Percentiles rank a stretch among this genome's conserved stretches.
phyloP scores from a whole-genome alignment of 2,329 filamentous ascomycete species.

The Colletotrichum spinosum region DNA sequence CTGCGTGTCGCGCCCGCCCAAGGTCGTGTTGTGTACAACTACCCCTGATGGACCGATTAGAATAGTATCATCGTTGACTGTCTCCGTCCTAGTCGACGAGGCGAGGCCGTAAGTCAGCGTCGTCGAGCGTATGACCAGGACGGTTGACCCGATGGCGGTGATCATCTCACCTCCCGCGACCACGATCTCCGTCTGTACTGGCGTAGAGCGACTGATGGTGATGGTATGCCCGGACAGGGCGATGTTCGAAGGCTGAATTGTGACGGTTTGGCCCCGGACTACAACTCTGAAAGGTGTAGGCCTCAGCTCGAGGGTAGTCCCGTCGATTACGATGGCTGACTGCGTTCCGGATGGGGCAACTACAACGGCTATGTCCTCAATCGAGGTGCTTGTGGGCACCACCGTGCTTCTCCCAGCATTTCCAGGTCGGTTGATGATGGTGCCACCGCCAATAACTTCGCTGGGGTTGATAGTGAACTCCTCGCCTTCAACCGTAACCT shows the following conservation, averaged over 20 bases:
- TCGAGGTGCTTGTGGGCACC: constrained; percentile 48
- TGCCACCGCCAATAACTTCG: constrained; percentile 57
- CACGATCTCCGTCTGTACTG: constrained; percentile 55
- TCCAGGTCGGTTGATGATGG: constrained; percentile 56
- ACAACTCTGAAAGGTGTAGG: constrained; percentile 49
- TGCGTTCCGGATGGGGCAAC: constrained; percentile 48
- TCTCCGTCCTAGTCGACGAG: constrained; percentile 47
- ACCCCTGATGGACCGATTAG: constrained; percentile 61
- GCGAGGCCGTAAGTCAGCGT: constrained; percentile 59
- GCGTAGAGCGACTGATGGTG: constrained; percentile 46
- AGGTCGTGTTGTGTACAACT: constrained; percentile 51
- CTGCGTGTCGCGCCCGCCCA: constrained; percentile 55
- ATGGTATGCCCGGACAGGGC: constrained; percentile 49
- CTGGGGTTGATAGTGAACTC: constrained; percentile 63
- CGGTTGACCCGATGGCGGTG: constrained; percentile 55
- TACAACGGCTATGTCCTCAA: constrained; percentile 55
- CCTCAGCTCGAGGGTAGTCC: constrained; percentile 56
- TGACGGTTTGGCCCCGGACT: constrained; percentile 48
- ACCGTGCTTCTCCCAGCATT: constrained; percentile 15
- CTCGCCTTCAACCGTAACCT: constrained; percentile 54
- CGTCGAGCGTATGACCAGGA: constrained; percentile 54
- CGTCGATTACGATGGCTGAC: constrained; percentile 55
- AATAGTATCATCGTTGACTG: constrained; percentile 64
- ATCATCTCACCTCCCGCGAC: constrained; percentile 62
- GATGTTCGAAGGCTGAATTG: constrained; percentile 49